Evolutionary conservation across 495 filamentous ascomycete species (phyloP), one percentile per base, ranked within the genome.

Genomic region (Wilcoxina mikolae): DNA sequence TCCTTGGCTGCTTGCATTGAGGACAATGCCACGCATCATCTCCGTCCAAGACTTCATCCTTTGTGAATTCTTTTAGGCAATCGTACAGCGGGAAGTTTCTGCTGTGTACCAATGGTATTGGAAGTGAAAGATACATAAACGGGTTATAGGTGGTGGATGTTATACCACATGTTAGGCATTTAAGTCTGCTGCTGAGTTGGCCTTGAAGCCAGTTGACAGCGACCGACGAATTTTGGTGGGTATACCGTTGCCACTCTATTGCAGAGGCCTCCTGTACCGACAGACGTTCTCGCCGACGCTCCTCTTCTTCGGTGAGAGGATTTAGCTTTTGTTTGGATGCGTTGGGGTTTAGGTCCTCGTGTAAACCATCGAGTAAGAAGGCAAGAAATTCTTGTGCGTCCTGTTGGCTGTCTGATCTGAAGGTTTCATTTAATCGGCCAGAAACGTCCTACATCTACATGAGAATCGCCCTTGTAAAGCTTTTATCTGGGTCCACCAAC

Each of bases 371-470:
- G 12, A 87, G 69, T 3, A 86, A 62, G 62, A 83, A 86, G 58
- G 78, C 78, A 57, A 85, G 78, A 54, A 85, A 88, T 58, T 88
- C 85, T 60, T 82, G 81, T 10, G 84, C 78, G 65, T 90, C 85
- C 67, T 90, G 85, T 58, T 88, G 83, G 44, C 75, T 69, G 53
- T 78, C 74, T 42, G 78, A 75, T 35, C 60, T 57, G 51, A 65
- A 69, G 29, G 59, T 62, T 23, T 62, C 56, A 18, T 64, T 60
- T 57, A 70, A 50, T 48, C 63, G 51, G 54, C 67, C 43, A 50
- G 61, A 51, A 42, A 65, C 56, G 48, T 64, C 56, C 64, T 71
- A 20, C 60, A 38, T 35, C 9, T 12, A 26, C 18, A 41, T 49
- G 31, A 56, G 24, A 58, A 49, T n/a, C n/a, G 53, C 60, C 49